These are phyloP conservation scores for Panaeolus cyanescens DNA, from an alignment of 768 basidiomycete species.

Conservation along the genomic window DNA sequence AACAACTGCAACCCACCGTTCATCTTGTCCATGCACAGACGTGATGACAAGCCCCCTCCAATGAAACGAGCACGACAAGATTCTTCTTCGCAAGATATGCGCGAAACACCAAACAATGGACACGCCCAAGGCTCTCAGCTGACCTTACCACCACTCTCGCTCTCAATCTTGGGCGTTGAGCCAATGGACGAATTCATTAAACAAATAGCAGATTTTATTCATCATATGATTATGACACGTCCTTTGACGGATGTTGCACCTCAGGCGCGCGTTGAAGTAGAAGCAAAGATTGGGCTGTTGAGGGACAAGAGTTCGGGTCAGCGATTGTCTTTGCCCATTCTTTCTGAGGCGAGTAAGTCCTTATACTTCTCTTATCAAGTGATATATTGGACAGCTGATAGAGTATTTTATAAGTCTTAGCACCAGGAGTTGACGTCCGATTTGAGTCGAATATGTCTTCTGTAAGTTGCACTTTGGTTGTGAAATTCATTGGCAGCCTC, in stretches of 20 bases:
- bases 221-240: conserved; percentile 63
- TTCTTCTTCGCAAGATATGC: conserved; percentile 12
- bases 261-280: conserved; percentile 74
- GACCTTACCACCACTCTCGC: conserved; percentile 62
- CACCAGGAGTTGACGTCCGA: conserved; percentile 47
- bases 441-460: conserved; percentile 95
- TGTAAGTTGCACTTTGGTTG: conserved; percentile 46
- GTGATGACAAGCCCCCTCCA: conserved; percentile 20
- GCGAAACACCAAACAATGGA: conserved; percentile 35
- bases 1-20: background rate
- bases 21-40: background rate
- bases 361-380: conserved; percentile 5
- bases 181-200: conserved; percentile 92
- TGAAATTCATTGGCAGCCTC: conserved; percentile 17
- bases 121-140: conserved; percentile 14
- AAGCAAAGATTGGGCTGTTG: conserved; percentile 86
- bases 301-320: conserved; percentile 55
- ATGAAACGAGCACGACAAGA: conserved; percentile 22
- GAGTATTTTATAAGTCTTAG: conserved; percentile 2
- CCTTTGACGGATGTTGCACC: conserved; percentile 40
- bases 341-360: conserved; percentile 82
- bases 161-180: conserved; percentile 86
- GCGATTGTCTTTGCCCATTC: conserved; percentile 69
- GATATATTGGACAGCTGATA: conserved; percentile 4
- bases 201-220: conserved; percentile 88